A percentile compares a stretch with the other conserved stretches of the same genome.
Evolutionary conservation across 495 filamentous ascomycete species (phyloP).

Genomic region (Talaromyces adpressus): DNA sequence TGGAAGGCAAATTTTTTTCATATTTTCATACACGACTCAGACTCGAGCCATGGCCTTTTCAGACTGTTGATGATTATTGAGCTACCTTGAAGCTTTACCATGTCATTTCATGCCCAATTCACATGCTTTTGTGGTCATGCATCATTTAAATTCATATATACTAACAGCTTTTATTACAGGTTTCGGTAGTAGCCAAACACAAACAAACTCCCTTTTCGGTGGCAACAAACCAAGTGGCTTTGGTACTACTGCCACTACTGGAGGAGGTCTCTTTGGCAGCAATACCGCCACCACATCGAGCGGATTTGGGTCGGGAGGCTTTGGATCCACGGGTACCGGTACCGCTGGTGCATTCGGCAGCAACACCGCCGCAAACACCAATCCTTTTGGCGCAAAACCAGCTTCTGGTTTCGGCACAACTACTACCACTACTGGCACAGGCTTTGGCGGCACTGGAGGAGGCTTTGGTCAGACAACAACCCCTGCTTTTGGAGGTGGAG

Average conservation of each 20-base stretch:
- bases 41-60: not conserved
- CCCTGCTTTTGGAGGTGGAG: slow-evolving; percentile 34
- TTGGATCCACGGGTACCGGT: slow-evolving; percentile 23
- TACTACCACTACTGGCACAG: slow-evolving; percentile 17
- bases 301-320: slow-evolving; percentile 32
- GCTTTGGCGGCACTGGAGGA: slow-evolving; percentile 21
- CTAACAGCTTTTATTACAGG: slow-evolving; percentile 22
- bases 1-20: not conserved
- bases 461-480: slow-evolving; percentile 25
- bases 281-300: slow-evolving; percentile 28
- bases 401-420: slow-evolving; percentile 32
- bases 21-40: not conserved
- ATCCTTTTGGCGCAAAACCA: slow-evolving; percentile 33
- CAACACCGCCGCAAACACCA: slow-evolving; percentile 40
- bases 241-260: slow-evolving; percentile 35
- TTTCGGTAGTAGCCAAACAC: slow-evolving; percentile 29
- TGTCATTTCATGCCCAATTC: slow-evolving; percentile 11
- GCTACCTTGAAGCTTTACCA: slow-evolving; percentile 8
- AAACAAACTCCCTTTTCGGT: slow-evolving; percentile 32
- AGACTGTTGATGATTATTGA: not conserved
- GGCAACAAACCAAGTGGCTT: slow-evolving; percentile 36
- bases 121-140: not conserved
- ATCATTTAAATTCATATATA: not conserved
- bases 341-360: slow-evolving; percentile 47
- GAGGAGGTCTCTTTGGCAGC: slow-evolving; percentile 44